Evolutionary conservation across 177 flowering plant genomes (phyloP), one percentile per base, ranked within the genome.

Genomic region (Vitis hybrid): DNA sequence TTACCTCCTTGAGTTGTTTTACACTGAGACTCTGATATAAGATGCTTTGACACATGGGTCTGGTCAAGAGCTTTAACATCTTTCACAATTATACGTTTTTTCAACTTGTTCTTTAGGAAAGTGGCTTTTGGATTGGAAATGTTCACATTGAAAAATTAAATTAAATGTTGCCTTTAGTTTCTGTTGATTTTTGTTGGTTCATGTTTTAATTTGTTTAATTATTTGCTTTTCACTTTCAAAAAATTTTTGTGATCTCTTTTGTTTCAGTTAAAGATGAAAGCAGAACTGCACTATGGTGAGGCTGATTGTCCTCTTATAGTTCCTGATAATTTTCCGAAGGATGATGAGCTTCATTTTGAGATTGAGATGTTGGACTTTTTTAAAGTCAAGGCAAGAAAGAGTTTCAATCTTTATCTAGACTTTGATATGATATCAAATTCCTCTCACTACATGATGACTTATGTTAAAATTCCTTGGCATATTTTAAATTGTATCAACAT

Each of bases 311-410:
- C 98, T 4, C 83, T 96, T 62, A 62, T 83, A 70, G 88, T 73
- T 75, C 63, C 90, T 32, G 88, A 80, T 65, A 80, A 67, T 80
- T 91, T 96, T 72, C 98, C 97, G 14, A 87, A 87, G 81, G 91
- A 89, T 64, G 93, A 85, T 67, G 98, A 96, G 74, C 95, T 96
- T 79, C 92, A 93, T 82, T 96, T 93, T 82, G 97, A 96, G 82
- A 86, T 93, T 75, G 99, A 96, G 83, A 75, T 96, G 85, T 82
- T 93, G 70, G 98, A 93, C 73, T 93, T 90, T 66, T 80, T 77
- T 27, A 93, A 93, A 87, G 91, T 80, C 70, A 95, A 88, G 98
- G 98, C 80, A 87, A 79, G 88, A 75, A 11, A 52, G 18, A 21
- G 11, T 55, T 50, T 64, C 54, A 2, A 24, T 40, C 24, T 3